These are phyloP conservation scores for Penicillium sp. DNA, from an alignment of 2,329 filamentous ascomycete species.

Conservation along the genomic window DNA sequence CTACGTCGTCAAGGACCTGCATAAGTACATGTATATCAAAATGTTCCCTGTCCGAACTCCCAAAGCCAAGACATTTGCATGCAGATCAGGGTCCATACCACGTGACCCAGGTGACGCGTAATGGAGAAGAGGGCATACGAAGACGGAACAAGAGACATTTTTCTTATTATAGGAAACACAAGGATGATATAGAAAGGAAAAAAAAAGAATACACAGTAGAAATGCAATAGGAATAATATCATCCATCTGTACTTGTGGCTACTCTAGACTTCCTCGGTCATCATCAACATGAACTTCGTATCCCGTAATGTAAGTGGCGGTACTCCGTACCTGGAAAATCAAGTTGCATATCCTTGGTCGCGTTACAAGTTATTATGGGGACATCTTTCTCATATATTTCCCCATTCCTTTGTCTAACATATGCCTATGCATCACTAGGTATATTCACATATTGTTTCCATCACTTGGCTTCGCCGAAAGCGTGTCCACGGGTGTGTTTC, in stretches of 20 bases:
- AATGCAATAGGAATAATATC: background rate
- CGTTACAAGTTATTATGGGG: background rate
- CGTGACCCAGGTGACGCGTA: background rate
- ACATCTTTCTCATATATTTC: background rate
- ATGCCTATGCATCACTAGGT: background rate
- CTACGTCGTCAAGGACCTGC: background rate
- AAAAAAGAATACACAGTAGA: background rate
- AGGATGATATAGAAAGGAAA: too few relatives aligned
- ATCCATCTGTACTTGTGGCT: background rate
- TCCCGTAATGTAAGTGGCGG: constrained; percentile 3
- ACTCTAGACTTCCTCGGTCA: background rate
- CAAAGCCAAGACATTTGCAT: constrained; percentile 1
- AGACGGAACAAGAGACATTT: background rate
- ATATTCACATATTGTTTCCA: background rate
- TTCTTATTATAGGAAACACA: background rate
- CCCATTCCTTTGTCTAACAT: background rate
- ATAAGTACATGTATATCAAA: background rate
- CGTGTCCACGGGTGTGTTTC: constrained; percentile 9
- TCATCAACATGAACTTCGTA: background rate
- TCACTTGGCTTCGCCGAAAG: constrained; percentile 1
- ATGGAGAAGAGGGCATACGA: background rate
- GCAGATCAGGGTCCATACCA: background rate
- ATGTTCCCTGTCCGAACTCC: background rate
- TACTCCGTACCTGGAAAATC: background rate
- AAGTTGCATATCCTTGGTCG: background rate